Evolutionary conservation across 2,329 filamentous ascomycete species (phyloP).

Genomic region (Cercospora sp.): DNA sequence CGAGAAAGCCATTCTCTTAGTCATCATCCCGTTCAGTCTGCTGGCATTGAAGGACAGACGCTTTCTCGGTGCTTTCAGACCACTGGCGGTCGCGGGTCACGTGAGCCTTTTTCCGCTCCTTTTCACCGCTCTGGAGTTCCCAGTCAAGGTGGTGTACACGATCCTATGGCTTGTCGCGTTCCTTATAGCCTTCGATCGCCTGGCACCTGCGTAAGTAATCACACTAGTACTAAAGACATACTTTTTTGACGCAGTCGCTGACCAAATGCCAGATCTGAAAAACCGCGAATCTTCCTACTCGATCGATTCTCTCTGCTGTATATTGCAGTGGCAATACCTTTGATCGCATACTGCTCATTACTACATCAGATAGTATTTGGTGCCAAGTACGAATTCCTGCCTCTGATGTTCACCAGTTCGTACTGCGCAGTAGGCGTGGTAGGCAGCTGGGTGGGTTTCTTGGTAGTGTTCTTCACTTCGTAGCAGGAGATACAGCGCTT

Average conservation of each 20-base stretch:
- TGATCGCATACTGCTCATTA: slow-evolving; percentile 85
- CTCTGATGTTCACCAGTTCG: slow-evolving; percentile 94
- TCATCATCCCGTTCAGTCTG: slow-evolving; percentile 93
- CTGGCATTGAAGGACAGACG: slow-evolving; percentile 87
- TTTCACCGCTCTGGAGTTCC: slow-evolving; percentile 89
- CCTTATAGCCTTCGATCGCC: slow-evolving; percentile 78
- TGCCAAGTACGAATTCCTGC: slow-evolving; percentile 80
- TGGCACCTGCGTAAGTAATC: slow-evolving; percentile 69
- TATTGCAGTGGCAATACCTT: slow-evolving; percentile 82
- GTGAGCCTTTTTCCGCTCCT: slow-evolving; percentile 93
- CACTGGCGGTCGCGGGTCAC: slow-evolving; percentile 87
- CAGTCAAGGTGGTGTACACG: slow-evolving; percentile 90
- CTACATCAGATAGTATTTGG: slow-evolving; percentile 83
- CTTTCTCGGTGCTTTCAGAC: slow-evolving; percentile 87
- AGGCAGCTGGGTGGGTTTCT: slow-evolving; percentile 91
- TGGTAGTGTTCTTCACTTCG: slow-evolving; percentile 78
- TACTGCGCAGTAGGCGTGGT: slow-evolving; percentile 94
- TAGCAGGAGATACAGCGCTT: not conserved
- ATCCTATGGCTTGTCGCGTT: slow-evolving; percentile 88
- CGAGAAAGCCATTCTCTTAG: slow-evolving; percentile 91
- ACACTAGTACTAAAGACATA: not conserved
- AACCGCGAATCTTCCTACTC: slow-evolving; percentile 81
- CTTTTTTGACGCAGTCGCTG: slow-evolving; percentile 16
- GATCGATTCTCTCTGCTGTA: slow-evolving; percentile 90
- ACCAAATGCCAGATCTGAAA: slow-evolving; percentile 57